Conservation (phyloP, 192 early-diverging fungal genomes). For the Backusella sp. region DNA sequence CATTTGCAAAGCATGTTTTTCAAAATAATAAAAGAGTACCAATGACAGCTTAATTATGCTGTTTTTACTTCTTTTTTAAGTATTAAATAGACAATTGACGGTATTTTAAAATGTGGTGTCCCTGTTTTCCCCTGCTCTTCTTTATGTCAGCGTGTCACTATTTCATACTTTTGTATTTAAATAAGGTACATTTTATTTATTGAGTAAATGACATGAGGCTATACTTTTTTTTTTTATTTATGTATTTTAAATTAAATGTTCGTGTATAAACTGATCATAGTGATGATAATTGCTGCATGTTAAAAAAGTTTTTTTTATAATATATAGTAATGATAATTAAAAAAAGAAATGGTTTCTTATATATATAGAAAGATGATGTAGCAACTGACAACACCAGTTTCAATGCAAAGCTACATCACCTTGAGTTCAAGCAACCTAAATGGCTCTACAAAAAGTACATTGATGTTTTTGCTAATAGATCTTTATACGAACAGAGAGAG, state of each 20-base stretch:
- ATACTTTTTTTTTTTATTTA: too few relatives aligned
- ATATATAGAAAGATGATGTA: too few relatives aligned
- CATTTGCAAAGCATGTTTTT: neutral
- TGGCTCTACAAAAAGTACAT: too few relatives aligned
- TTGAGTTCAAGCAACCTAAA: too few relatives aligned
- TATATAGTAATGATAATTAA: too few relatives aligned
- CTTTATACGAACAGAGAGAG: neutral
- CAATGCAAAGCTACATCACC: too few relatives aligned
- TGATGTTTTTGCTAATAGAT: neutral
- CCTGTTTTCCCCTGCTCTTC: neutral
- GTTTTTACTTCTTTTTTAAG: neutral
- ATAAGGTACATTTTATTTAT: neutral
- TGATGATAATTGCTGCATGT: neutral
- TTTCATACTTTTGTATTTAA: neutral
- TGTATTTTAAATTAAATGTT: too few relatives aligned
- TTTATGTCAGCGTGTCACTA: too few relatives aligned
- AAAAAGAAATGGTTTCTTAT: too few relatives aligned
- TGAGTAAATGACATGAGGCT: neutral
- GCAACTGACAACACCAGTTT: too few relatives aligned
- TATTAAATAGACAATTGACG: neutral
- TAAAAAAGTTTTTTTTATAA: too few relatives aligned
- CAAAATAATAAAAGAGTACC: neutral
- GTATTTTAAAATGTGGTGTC: neutral
- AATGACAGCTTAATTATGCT: neutral
- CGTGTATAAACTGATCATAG: neutral